A percentile compares a stretch with the other conserved stretches of the same genome.
These are phyloP conservation scores for Pseudofabraea citricarpa DNA, from an alignment of 2,329 filamentous ascomycete species.

Conservation along the genomic window DNA sequence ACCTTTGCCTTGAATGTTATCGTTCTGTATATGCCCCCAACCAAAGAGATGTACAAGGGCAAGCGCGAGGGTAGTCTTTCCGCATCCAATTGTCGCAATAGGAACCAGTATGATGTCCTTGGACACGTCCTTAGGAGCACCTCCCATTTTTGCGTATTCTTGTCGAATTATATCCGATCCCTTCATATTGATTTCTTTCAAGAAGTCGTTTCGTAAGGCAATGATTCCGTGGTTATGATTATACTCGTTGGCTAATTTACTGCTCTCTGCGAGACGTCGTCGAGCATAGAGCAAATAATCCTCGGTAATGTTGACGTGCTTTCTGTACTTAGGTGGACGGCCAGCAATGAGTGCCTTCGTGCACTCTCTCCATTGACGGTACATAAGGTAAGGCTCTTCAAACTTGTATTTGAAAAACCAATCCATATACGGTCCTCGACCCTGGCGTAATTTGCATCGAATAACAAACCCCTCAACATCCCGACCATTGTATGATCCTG, in stretches of 20 bases:
- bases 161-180: conserved; percentile 82
- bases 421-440: conserved; percentile 60
- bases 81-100: conserved; percentile 90
- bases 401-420: conserved; percentile 99
- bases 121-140: conserved; percentile 49
- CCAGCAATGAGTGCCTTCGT: conserved; percentile 83
- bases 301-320: conserved; percentile 84
- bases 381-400: conserved; percentile 97
- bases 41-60: conserved; percentile 77
- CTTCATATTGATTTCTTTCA: conserved; percentile 76
- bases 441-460: conserved; percentile 65
- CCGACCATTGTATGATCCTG: conserved; percentile 81
- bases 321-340: conserved; percentile 71
- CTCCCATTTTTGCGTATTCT: conserved; percentile 52
- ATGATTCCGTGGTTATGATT: conserved; percentile 94
- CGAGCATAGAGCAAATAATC: conserved; percentile 84
- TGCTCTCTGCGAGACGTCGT: conserved; percentile 64
- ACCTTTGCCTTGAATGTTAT: conserved; percentile 80
- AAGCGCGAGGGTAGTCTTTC: conserved; percentile 88
- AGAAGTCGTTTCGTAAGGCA: conserved; percentile 79
- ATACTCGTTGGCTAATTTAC: conserved; percentile 65
- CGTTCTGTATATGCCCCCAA: conserved; percentile 94
- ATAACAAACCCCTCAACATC: conserved; percentile 98
- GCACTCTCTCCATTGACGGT: conserved; percentile 96
- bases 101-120: conserved; percentile 78